A percentile compares a stretch with the other conserved stretches of the same genome.
Conservation (phyloP, 2,329 filamentous ascomycete species). For the Exserohilum rostratum region DNA sequence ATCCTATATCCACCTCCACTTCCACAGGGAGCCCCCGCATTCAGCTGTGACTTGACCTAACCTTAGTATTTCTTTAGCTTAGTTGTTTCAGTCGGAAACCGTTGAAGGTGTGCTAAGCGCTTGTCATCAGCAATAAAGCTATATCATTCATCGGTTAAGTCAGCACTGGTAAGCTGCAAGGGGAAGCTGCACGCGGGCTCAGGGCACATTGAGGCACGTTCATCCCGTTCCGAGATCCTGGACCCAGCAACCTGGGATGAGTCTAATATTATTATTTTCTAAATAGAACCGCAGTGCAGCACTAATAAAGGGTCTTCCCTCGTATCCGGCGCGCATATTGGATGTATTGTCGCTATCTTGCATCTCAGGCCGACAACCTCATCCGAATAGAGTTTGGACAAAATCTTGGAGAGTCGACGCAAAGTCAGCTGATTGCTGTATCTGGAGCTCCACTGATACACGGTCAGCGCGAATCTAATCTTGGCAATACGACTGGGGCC, state of each 20-base stretch:
- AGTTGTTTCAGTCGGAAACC: neutral
- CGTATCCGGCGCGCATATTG: neutral
- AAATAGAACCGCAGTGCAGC: neutral
- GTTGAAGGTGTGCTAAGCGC: neutral
- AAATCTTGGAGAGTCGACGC: too few relatives aligned
- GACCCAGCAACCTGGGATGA: neutral
- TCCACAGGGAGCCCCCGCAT: neutral
- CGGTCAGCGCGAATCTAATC: too few relatives aligned
- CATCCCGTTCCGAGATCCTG: neutral
- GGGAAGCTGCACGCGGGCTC: neutral
- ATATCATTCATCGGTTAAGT: neutral
- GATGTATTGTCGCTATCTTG: neutral
- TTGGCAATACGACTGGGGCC: neutral
- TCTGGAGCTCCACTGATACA: too few relatives aligned
- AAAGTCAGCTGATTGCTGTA: too few relatives aligned
- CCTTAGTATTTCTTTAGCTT: neutral
- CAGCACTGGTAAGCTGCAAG: slow-evolving; percentile 6
- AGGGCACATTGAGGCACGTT: neutral
- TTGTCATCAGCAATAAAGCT: slow-evolving; percentile 1
- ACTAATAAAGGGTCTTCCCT: neutral
- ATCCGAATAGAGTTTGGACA: neutral
- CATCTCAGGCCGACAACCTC: neutral
- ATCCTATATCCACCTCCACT: neutral
- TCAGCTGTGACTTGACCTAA: neutral
- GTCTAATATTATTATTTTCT: neutral